phyloP scores from a whole-genome alignment of 192 early-diverging fungal species.

The Coemansia sp. region DNA sequence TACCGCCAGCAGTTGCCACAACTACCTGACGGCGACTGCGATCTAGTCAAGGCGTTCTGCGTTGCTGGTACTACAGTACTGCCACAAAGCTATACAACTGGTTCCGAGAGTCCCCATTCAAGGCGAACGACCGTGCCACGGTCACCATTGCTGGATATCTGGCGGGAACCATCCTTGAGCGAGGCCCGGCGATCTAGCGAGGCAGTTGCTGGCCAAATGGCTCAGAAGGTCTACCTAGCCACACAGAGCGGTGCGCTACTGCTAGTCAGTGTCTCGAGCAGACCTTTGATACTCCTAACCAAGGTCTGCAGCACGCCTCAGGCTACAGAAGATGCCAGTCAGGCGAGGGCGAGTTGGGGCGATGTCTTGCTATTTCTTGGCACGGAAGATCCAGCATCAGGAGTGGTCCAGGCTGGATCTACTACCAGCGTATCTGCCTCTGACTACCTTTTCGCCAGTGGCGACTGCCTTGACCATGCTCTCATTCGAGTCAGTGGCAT shows the following conservation, averaged over 20 bases:
- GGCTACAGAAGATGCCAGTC: neutral
- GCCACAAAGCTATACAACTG: neutral
- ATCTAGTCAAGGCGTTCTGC: constrained; percentile 21
- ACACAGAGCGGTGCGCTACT: constrained; percentile 29
- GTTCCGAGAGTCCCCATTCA: neutral
- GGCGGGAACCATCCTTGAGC: neutral
- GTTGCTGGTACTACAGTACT: constrained; percentile 17
- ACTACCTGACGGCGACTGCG: neutral
- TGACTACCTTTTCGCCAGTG: constrained; percentile 28
- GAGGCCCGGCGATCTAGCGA: constrained; percentile 4
- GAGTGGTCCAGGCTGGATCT: neutral
- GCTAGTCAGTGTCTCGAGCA: constrained; percentile 3
- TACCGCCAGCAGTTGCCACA: constrained; percentile 18
- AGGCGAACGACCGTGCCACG: neutral
- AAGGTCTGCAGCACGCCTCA: neutral
- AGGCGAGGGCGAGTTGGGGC: neutral
- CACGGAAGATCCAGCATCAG: neutral
- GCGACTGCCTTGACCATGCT: constrained; percentile 29
- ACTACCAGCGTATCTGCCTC: neutral
- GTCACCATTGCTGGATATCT: neutral
- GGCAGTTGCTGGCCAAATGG: neutral
- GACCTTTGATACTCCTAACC: constrained; percentile 15
- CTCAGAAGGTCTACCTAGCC: constrained; percentile 27
- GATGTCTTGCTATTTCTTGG: constrained; percentile 22
- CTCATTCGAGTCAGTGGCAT: constrained; percentile 15